Evolutionary conservation across 495 filamentous ascomycete species (phyloP), one percentile per base, ranked within the genome.

Genomic region (Cudoniella acicularis): DNA sequence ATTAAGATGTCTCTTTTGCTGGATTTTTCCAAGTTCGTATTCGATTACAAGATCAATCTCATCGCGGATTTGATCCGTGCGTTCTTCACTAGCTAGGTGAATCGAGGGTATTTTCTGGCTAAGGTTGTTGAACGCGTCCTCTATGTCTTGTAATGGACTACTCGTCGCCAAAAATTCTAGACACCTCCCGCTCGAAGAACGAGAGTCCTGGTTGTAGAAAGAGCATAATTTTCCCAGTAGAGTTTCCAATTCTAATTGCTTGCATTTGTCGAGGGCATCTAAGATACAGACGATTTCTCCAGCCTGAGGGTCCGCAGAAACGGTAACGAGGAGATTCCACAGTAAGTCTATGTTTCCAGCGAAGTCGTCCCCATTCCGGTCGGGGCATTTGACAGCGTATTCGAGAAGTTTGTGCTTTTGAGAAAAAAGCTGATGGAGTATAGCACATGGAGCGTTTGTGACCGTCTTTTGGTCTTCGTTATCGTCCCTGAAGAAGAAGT

Each of bases 401-500:
- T 54, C 52, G 51, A 79, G 56, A 24, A 77, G 69, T 22, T 23
- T 25, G 13, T 40, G 64, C n/a, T 62, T 68, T 40, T 65, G 52
- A 0, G 48, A 49, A 54, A 80, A 77, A 2, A 84, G 51, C 61
- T 83, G 78, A 53, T 76, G 78, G 22, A 83, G 60, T 10, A 85
- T 62, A 16, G 72, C 71, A 18, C 70, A 72, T 1, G 83, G 57
- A 6, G 79, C 79, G 24, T 57, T 70, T 11, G 58, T 52, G 3
- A 67, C 50, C 6, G 50, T 77, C 47, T 64, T 79, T 51, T 81
- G 77, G 18, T 79, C 71, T 10, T 67, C 63, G 41, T 72, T 71
- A 57, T 77, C 75, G 36, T 83, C 79, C 52, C 83, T 83, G 69
- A 86, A 83, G 63, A 84, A 84, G 68, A 64, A 82, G 81, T 58